A percentile compares a stretch with the other conserved stretches of the same genome.
phyloP scores from a whole-genome alignment of 192 early-diverging fungal species.

The Backusella circina region DNA sequence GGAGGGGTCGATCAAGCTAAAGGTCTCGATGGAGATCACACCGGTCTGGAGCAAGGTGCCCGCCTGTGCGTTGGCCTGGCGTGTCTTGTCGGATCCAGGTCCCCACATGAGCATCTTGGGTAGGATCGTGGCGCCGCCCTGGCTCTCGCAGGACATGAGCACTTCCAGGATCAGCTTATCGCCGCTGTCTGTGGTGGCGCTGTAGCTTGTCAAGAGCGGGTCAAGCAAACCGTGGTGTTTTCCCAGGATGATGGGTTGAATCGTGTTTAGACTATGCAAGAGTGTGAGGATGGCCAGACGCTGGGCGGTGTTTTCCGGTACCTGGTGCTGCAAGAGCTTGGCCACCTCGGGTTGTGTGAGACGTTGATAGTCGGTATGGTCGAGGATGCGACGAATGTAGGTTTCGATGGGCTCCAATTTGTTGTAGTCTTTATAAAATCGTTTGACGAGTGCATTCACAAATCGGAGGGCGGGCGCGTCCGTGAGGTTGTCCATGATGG shows the following conservation, averaged over 20 bases:
- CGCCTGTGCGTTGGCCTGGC: conserved; percentile 33
- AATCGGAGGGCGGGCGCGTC: conserved; percentile 41
- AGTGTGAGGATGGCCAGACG: conserved; percentile 48
- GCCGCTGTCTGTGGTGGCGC: conserved; percentile 45
- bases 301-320: conserved; percentile 29
- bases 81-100: conserved; percentile 38
- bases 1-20: conserved; percentile 58
- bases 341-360: conserved; percentile 30
- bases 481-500: conserved; percentile 37
- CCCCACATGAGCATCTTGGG: conserved; percentile 57
- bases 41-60: conserved; percentile 28
- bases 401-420: conserved; percentile 34
- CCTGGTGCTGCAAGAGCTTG: conserved; percentile 24
- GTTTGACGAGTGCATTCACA: conserved; percentile 30
- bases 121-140: conserved; percentile 56
- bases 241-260: conserved; percentile 46
- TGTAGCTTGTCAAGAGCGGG: conserved; percentile 49
- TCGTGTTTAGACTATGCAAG: conserved; percentile 44
- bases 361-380: conserved; percentile 37
- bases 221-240: conserved; percentile 45
- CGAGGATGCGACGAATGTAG: conserved; percentile 31
- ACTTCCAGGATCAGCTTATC: conserved; percentile 60
- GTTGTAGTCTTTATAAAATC: conserved; percentile 28
- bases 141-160: conserved; percentile 52
- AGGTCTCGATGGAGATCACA: conserved; percentile 50